These are phyloP conservation scores for Pleurotus giganteus DNA, from an alignment of 768 basidiomycete genomes.

Conservation along the genomic window DNA sequence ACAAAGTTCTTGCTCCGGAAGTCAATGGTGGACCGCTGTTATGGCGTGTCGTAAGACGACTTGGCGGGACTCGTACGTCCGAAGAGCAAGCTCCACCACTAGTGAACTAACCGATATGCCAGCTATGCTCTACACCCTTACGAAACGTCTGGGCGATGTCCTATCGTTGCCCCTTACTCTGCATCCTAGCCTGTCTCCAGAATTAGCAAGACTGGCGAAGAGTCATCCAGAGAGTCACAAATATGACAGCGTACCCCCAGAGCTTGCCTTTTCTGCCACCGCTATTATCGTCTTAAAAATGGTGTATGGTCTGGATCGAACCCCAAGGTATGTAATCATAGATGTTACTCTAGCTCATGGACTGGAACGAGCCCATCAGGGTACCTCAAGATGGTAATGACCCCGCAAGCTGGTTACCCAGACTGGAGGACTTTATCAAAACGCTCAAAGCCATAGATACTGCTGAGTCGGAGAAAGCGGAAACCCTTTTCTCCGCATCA, in stretches of 20 bases:
- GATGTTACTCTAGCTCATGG: not conserved
- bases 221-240: slow-evolving; percentile 45
- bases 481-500: slow-evolving; percentile 40
- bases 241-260: slow-evolving; percentile 66
- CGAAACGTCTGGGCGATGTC: slow-evolving; percentile 55
- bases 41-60: slow-evolving; percentile 68
- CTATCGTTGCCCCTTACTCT: slow-evolving; percentile 61
- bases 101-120: slow-evolving; percentile 14
- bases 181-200: slow-evolving; percentile 51
- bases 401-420: slow-evolving; percentile 59
- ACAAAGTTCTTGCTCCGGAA: slow-evolving; percentile 68
- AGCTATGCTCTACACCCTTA: slow-evolving; percentile 67
- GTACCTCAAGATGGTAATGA: slow-evolving; percentile 46
- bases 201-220: slow-evolving; percentile 28
- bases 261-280: slow-evolving; percentile 57
- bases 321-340: slow-evolving; percentile 44
- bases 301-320: slow-evolving; percentile 81
- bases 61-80: slow-evolving; percentile 75
- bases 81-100: slow-evolving; percentile 15
- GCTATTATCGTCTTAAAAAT: slow-evolving; percentile 77
- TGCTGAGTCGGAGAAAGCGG: slow-evolving; percentile 24
- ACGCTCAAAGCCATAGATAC: slow-evolving; percentile 36
- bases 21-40: slow-evolving; percentile 72
- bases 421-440: slow-evolving; percentile 44
- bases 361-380: slow-evolving; percentile 26